Percentiles rank a stretch among this genome's conserved stretches.
These are phyloP conservation scores for Santalum album DNA, from an alignment of 164 flowering plant species.

Conservation along the genomic window DNA sequence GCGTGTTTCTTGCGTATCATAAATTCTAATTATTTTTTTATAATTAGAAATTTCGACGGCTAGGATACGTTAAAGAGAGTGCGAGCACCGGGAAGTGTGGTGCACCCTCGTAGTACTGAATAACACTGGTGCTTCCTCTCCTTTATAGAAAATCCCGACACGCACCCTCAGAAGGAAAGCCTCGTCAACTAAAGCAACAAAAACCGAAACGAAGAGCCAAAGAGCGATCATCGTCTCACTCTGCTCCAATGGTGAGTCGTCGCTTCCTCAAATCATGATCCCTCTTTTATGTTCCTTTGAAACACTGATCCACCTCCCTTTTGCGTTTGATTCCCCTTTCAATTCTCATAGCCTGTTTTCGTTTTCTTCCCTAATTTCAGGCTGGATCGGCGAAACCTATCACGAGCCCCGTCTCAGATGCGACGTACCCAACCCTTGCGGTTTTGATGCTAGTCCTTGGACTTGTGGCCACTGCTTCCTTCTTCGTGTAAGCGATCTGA, in stretches of 20 bases:
- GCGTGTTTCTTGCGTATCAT: too few species aligned
- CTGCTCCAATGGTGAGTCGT: background rate
- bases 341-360: background rate
- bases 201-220: background rate
- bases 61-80: too few species aligned
- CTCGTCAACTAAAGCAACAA: too few species aligned
- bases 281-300: too few species aligned
- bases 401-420: constrained; percentile 68
- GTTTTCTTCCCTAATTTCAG: constrained; percentile 20
- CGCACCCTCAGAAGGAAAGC: background rate
- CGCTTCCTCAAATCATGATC: too few species aligned
- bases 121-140: too few species aligned
- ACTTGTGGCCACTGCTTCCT: constrained; percentile 67
- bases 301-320: background rate
- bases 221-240: constrained; percentile 3
- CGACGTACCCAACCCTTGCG: constrained; percentile 73
- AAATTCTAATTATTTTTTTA: too few species aligned
- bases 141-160: too few species aligned
- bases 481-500: constrained; percentile 69
- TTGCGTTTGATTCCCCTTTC: too few species aligned
- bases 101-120: background rate
- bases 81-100: background rate
- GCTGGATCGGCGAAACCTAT: constrained; percentile 57
- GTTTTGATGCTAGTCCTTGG: constrained; percentile 62
- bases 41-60: too few species aligned